Base-by-base conservation (phyloP, 116 monocot species). In the Phalaenopsis hybrid region DNA sequence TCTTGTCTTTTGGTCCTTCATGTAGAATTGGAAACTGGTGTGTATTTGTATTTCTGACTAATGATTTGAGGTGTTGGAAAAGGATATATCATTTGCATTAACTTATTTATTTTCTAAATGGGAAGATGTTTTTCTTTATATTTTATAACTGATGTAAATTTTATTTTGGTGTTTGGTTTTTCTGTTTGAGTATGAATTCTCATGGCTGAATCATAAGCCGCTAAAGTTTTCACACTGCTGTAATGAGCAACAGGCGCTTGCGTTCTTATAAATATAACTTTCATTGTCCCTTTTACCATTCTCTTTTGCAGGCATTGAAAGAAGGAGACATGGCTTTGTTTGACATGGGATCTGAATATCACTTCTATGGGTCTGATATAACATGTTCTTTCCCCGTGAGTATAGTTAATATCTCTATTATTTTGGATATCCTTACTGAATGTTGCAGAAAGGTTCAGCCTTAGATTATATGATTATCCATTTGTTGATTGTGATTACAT, bases 361-460 rank as follows among this genome's bases (percentile, higher is more conserved):
- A 92, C 82, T 98, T 92, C 85, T 98, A 98, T 91, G 98, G 95
- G 85, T 95, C 98, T 75, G 98, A 98, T 81, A 98, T 98, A 87
- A 98, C 98, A 74, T 98, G 98, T 76, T 98, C 98, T 55, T 98
- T 93, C 58, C 98, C 98, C 83, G 98, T 96, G 78, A 92, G 96
- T 89, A 57, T 45, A 8, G 45, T 45, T 8, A 20, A 44, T 45
- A 20, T 44, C 4, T 75, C 20, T 75, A 46, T 45, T 75, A 34
- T 44, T 20, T 20, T 9, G 10, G 44, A 18, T 18, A 6, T 6
- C n/a, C 45, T 75, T 45, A n/a, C 45, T 75, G 75, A 44, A 75
- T 75, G 6, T 75, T 75, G 18, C 3, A 28, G 17, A n/a, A 17
- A 18, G 7, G 34, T 6, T 34, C 37, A 3, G 0, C 15, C 34